These are phyloP conservation scores for Avicennia marina DNA, from an alignment of 257 asterid genomes.

Conservation along the genomic window DNA sequence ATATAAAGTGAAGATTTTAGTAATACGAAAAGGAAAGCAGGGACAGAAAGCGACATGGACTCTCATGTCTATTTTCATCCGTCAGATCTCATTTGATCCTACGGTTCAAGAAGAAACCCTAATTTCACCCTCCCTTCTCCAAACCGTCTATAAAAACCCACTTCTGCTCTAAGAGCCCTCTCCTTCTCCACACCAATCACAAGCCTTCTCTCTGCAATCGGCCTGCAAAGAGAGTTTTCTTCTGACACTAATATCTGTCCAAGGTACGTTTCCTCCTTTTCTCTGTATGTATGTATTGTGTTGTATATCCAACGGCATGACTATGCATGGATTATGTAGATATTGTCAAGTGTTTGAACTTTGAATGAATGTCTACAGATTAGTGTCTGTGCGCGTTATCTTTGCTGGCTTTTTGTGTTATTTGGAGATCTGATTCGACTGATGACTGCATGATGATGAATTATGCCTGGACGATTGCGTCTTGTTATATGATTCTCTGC, in stretches of 20 bases:
- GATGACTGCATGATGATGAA: not conserved
- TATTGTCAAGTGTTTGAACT: not conserved
- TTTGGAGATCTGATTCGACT: slow-evolving; percentile 1
- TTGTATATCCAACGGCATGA: not conserved
- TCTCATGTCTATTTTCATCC: slow-evolving; percentile 3
- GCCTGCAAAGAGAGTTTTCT: slow-evolving; percentile 8
- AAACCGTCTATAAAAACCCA: not conserved
- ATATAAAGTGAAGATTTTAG: no score
- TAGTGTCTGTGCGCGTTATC: not conserved
- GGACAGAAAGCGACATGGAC: no score
- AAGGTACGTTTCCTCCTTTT: not conserved
- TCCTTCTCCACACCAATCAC: not conserved
- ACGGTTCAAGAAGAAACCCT: slow-evolving; percentile 23
- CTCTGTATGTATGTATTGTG: not conserved
- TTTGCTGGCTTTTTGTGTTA: not conserved
- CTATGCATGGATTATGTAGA: not conserved
- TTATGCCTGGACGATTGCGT: not conserved
- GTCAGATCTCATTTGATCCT: slow-evolving; percentile 19
- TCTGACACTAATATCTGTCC: not conserved
- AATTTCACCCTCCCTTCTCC: not conserved
- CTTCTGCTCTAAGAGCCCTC: not conserved
- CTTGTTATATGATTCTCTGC: not conserved
- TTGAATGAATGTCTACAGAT: not conserved
- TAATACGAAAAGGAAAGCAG: not conserved
- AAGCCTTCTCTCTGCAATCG: slow-evolving; percentile 7